These are phyloP conservation scores for Rhodamnia rubescens DNA, from an alignment of 345 rosid genomes.

Conservation along the genomic window DNA sequence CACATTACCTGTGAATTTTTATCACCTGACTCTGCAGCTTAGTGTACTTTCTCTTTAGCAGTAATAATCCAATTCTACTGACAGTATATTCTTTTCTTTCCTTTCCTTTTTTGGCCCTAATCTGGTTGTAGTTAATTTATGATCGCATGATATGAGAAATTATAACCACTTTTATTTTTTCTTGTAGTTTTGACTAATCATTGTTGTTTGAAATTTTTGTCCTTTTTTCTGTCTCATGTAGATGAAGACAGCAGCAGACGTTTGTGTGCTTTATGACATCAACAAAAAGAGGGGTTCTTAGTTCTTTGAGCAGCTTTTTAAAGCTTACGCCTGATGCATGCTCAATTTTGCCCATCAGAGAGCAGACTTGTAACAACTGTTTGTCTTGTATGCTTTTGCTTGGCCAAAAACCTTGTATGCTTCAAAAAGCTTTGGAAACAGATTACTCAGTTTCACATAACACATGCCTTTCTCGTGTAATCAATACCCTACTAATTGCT, in stretches of 20 bases:
- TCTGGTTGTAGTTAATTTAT: neutral
- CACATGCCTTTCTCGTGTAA: neutral
- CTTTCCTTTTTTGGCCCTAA: neutral
- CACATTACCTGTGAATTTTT: neutral
- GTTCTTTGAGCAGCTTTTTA: neutral
- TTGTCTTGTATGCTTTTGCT: neutral
- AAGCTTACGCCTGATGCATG: neutral
- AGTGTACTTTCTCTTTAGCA: neutral
- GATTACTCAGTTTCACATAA: neutral
- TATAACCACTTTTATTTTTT: neutral
- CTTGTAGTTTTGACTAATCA: neutral
- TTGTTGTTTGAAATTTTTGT: neutral
- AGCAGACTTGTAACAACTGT: neutral
- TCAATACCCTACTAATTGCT: neutral
- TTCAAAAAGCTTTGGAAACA: neutral
- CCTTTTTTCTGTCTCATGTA: conserved; percentile 16
- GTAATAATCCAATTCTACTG: neutral
- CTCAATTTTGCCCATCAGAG: neutral
- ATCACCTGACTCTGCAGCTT: neutral
- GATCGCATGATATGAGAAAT: neutral
- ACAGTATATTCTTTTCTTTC: neutral
- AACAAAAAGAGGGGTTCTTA: conserved; percentile 45
- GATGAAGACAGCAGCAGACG: conserved; percentile 97
- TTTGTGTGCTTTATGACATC: conserved; percentile 67
- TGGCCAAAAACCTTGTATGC: neutral